phyloP scores from a whole-genome alignment of 176 grass and related monocot species.

The Raddia guianensis region DNA sequence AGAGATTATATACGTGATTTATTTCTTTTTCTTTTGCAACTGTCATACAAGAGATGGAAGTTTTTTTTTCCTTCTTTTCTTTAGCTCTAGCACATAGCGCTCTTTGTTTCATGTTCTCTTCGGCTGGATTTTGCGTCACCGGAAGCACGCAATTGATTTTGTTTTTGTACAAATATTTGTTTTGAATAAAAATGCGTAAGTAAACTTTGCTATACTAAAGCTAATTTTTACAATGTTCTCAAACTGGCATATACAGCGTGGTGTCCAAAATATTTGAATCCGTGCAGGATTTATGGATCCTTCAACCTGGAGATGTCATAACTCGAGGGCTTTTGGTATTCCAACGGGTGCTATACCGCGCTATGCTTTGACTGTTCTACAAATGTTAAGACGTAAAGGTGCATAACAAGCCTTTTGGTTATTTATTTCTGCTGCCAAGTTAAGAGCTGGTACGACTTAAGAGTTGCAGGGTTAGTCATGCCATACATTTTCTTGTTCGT shows the following conservation, averaged over 20 bases:
- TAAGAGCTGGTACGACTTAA: background rate
- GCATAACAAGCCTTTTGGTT: conserved; percentile 17
- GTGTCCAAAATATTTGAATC: conserved; percentile 24
- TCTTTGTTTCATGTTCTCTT: background rate
- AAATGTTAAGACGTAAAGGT: conserved; percentile 58
- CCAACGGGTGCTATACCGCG: conserved; percentile 41
- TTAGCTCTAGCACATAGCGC: background rate
- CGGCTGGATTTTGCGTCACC: background rate
- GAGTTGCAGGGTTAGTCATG: background rate
- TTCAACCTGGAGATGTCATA: conserved; percentile 61
- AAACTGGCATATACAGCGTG: background rate
- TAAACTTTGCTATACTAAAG: background rate
- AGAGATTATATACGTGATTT: background rate
- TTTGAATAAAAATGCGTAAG: conserved; percentile 4
- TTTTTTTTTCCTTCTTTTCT: too few species aligned
- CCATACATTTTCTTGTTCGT: conserved; percentile 34
- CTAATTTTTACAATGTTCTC: conserved; percentile 3
- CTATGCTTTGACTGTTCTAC: conserved; percentile 56
- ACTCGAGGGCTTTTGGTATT: conserved; percentile 71
- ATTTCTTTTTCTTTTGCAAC: background rate
- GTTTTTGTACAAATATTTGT: background rate
- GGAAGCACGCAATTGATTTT: background rate
- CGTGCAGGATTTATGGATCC: conserved; percentile 60
- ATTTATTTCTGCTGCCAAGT: background rate
- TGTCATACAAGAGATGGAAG: background rate